Base-by-base conservation (phyloP, 495 filamentous ascomycete genomes). In the Lasiosphaeria ovina region DNA sequence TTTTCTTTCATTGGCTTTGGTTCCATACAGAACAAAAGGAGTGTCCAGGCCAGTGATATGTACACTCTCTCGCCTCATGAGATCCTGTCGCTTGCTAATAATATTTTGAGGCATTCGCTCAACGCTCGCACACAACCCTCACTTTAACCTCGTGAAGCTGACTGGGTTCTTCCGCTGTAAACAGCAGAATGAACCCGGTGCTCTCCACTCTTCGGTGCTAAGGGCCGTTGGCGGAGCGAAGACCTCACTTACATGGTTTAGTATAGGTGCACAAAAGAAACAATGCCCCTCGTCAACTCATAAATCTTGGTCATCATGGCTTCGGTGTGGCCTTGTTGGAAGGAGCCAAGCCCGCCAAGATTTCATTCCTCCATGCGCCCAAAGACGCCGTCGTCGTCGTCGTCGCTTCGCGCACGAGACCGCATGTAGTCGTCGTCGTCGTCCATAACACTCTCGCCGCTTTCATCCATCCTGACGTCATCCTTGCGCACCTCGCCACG, bases 311-410 rank as follows among this genome's bases (percentile, higher is more conserved):
- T 53, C 56, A 34, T 51, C 38, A 51, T 51, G 51, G 50, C 54
- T 32, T 51, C 45, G 12, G 34, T 48, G 8, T 14, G 16, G 14
- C 36, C 7, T 12, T 45, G 33, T 10, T 51, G 42, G 17, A 59
- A 42, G 32, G n/a, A 35, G 52, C 58, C 16, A 7, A 34, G 35
- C 36, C 11, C 42, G 35, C 51, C 58, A 52, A 61, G 58, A 53
- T 82, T 36, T 69, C 54, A 96, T 74, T 94, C 92, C 70, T 98
- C 94, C 93, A 97, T 97, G 60, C 84, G 85, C 31, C 94, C 94
- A 79, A 98, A 98, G 54, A 98, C 77, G 60, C 91, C 93, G 61
- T 97, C 94, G 55, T 97, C 93, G 52, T 96, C 93, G 64, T 98
- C 93, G 68, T 95, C 91, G 63, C 84, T 86, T 34, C 86, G 84